Evolutionary conservation across 1,284 basidiomycete genomes (phyloP), one percentile per base, ranked within the genome.

Genomic region (Malassezia brasiliensis): DNA sequence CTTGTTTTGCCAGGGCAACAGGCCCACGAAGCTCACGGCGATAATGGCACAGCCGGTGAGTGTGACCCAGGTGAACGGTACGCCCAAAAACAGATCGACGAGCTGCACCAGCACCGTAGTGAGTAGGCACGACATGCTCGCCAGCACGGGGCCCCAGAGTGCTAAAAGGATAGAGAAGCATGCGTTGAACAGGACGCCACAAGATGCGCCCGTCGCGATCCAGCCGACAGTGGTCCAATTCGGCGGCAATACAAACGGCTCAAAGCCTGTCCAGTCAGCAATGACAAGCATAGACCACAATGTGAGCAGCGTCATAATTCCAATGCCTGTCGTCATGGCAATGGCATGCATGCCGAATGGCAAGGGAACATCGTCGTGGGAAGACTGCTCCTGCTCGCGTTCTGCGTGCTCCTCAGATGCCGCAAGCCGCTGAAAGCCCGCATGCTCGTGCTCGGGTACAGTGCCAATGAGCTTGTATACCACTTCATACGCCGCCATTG

Each of bases 401-500:
- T 51, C 47, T 7, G 45, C 45, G 17, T 47, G 31, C 7, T 55
- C 50, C 2, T 20, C 22, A 2, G 46, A 47, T 2, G 44, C 36
- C 1, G 47, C 49, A 7, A 50, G 17, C 28, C 47, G 39, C 35
- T 38, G 39, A 19, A 53, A 55, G 5, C 46, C 47, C 8, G 19
- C 37, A 19, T 15, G 41, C 11, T 48, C 17, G 17, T 30, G 25
- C 1, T 47, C 17, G 0, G 70, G 69, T 0, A 72, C 54, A n/a
- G 62, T 67, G 10, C 65, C 69, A 17, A 73, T 59, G 9, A 72
- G 56, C 50, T 69, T 69, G 59, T 73, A 74, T 1, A 65, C 55
- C 53, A 73, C 64, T 47, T 74, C 72, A 53, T 73, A 74, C 0
- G 63, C 67, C 3, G 70, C 72, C 70, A 73, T 73, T 5, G 67